Conservation (phyloP, 192 early-diverging fungal species). For the Gigaspora rosea region DNA sequence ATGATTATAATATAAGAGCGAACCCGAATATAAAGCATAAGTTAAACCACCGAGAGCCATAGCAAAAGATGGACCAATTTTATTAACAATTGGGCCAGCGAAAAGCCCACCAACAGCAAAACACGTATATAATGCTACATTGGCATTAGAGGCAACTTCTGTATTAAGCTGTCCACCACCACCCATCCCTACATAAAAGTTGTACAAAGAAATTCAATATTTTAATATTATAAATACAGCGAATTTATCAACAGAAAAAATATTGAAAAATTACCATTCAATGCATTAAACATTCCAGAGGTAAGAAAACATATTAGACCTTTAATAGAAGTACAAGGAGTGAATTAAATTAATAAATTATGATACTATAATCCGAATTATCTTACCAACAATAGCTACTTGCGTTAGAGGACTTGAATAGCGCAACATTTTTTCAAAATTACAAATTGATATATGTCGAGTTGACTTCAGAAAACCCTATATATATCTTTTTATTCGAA, state of each 20-base stretch:
- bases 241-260: background rate
- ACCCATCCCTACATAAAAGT: constrained; percentile 59
- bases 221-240: too few species aligned
- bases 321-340: background rate
- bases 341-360: background rate
- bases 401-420: constrained; percentile 28
- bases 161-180: constrained; percentile 66
- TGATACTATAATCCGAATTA: background rate
- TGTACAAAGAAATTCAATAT: background rate
- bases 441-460: too few species aligned
- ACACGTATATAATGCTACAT: constrained; percentile 75
- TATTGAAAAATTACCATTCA: constrained; percentile 1
- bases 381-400: constrained; percentile 24
- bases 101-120: constrained; percentile 79
- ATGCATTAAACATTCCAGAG: constrained; percentile 31
- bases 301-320: background rate
- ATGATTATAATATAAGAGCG: constrained; percentile 73
- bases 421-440: background rate
- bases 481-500: too few species aligned
- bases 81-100: constrained; percentile 78
- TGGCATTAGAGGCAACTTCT: constrained; percentile 67
- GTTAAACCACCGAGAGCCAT: constrained; percentile 67
- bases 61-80: constrained; percentile 70
- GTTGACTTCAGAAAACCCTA: too few species aligned
- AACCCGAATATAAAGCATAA: constrained; percentile 78